These are phyloP conservation scores for Chlorella sorokiniana DNA, from an alignment of 139 green algal species.

Conservation along the genomic window DNA sequence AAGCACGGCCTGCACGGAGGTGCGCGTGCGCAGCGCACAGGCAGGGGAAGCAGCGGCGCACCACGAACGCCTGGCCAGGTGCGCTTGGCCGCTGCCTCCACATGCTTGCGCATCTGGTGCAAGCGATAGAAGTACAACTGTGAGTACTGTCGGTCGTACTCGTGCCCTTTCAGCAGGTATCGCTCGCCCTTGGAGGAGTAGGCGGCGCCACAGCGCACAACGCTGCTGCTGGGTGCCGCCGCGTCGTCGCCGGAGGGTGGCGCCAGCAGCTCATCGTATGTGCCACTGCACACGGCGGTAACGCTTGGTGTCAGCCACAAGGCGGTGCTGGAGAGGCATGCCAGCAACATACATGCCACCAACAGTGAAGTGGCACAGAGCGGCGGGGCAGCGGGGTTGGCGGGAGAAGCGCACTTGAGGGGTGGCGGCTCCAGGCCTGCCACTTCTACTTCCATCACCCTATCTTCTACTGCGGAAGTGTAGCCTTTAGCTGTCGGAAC, in stretches of 20 bases:
- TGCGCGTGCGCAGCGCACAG: neutral
- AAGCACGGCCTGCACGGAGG: neutral
- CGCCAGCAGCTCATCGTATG: slow-evolving; percentile 41
- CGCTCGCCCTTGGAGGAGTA: slow-evolving; percentile 33
- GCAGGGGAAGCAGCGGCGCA: slow-evolving; percentile 18
- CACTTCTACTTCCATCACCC: slow-evolving; percentile 7
- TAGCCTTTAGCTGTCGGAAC: too few species aligned
- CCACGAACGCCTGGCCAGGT: slow-evolving; percentile 74
- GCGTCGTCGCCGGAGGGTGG: neutral
- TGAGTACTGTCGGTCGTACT: slow-evolving; percentile 88
- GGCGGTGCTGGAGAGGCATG: too few species aligned
- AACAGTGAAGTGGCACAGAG: neutral
- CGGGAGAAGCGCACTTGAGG: neutral
- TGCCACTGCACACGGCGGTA: slow-evolving; percentile 13
- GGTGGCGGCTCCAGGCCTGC: slow-evolving; percentile 8
- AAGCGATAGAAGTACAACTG: slow-evolving; percentile 94
- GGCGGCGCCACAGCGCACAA: neutral
- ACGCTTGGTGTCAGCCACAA: too few species aligned
- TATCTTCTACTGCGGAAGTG: too few species aligned
- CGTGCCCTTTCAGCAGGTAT: slow-evolving; percentile 56
- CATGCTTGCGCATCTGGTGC: slow-evolving; percentile 54
- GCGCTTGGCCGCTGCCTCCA: slow-evolving; percentile 49
- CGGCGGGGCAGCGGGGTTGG: neutral
- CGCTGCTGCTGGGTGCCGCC: neutral
- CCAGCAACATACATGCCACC: neutral